Conservation (phyloP, 2,329 filamentous ascomycete genomes). For the Stagonosporopsis vannaccii region DNA sequence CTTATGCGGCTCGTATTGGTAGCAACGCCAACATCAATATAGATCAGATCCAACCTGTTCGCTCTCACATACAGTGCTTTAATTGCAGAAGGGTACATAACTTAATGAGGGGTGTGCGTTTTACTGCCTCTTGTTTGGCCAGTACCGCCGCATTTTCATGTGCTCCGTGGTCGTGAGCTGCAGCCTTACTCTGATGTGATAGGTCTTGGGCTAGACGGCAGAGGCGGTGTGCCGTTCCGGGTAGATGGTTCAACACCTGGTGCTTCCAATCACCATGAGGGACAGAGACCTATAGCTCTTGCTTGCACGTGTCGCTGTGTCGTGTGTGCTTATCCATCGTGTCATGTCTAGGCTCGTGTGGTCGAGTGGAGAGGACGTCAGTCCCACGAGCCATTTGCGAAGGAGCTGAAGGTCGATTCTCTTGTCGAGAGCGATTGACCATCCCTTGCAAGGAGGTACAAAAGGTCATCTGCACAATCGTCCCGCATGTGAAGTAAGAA, state of each 20-base stretch:
- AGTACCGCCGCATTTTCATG: neutral
- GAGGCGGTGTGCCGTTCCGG: conserved; percentile 11
- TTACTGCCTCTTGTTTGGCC: neutral
- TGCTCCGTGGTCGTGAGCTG: neutral
- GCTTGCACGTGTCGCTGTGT: conserved; percentile 2
- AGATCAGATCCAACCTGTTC: neutral
- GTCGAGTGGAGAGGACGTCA: conserved; percentile 3
- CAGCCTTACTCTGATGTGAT: neutral
- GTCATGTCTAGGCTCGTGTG: conserved; percentile 1
- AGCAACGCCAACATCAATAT: neutral
- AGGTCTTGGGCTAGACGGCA: neutral
- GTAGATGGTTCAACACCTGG: neutral
- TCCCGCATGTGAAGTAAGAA: conserved; percentile 11
- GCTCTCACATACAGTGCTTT: neutral
- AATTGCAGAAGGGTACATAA: neutral
- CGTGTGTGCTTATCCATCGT: conserved; percentile 9
- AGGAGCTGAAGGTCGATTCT: neutral
- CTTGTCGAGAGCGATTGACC: conserved; percentile 2
- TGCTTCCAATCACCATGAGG: conserved; percentile 1
- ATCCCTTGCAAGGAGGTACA: conserved; percentile 2
- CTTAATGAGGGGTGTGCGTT: neutral
- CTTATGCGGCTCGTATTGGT: neutral
- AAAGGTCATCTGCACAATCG: conserved; percentile 14
- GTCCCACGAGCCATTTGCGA: conserved; percentile 6
- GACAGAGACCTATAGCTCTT: neutral